A percentile compares a stretch with the other conserved stretches of the same genome.
Evolutionary conservation across 2,329 filamentous ascomycete genomes (phyloP).

Genomic region (Xylaria sp.): DNA sequence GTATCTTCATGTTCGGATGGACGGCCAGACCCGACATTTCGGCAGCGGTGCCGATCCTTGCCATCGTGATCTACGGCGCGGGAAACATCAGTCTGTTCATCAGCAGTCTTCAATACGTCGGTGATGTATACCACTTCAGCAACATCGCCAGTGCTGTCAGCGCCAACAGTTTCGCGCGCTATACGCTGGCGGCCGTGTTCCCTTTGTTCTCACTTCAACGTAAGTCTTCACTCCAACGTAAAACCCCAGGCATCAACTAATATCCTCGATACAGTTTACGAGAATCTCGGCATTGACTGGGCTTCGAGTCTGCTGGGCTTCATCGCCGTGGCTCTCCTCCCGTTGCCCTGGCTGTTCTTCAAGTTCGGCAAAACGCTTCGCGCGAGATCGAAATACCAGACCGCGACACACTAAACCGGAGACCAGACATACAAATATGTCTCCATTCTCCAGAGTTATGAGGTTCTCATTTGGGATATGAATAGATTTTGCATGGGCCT

Average conservation of each 20-base stretch:
- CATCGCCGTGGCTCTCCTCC: slow-evolving; percentile 43
- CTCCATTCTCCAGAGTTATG: not conserved
- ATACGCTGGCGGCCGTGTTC: slow-evolving; percentile 51
- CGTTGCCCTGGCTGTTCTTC: slow-evolving; percentile 50
- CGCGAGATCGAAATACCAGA: slow-evolving; percentile 37
- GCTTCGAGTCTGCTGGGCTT: slow-evolving; percentile 44
- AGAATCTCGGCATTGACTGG: slow-evolving; percentile 41
- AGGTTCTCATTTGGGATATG: not conserved
- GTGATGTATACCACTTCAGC: slow-evolving; percentile 51
- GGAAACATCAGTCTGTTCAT: slow-evolving; percentile 57
- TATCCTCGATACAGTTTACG: slow-evolving; percentile 36
- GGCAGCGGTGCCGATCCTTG: slow-evolving; percentile 47
- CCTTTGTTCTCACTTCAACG: slow-evolving; percentile 57
- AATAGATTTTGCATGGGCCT: not conserved
- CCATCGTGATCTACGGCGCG: slow-evolving; percentile 53
- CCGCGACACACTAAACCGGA: slow-evolving; percentile 24
- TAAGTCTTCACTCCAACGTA: slow-evolving; percentile 28
- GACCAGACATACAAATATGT: not conserved
- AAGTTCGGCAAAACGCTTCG: slow-evolving; percentile 42
- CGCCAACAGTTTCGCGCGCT: slow-evolving; percentile 55
- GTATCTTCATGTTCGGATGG: slow-evolving; percentile 59
- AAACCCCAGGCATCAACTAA: not conserved
- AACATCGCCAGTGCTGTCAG: slow-evolving; percentile 54
- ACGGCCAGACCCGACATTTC: slow-evolving; percentile 40
- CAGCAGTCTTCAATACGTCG: slow-evolving; percentile 33